phyloP scores from a whole-genome alignment of 345 rosid genomes.

The Acer yangbiense region DNA sequence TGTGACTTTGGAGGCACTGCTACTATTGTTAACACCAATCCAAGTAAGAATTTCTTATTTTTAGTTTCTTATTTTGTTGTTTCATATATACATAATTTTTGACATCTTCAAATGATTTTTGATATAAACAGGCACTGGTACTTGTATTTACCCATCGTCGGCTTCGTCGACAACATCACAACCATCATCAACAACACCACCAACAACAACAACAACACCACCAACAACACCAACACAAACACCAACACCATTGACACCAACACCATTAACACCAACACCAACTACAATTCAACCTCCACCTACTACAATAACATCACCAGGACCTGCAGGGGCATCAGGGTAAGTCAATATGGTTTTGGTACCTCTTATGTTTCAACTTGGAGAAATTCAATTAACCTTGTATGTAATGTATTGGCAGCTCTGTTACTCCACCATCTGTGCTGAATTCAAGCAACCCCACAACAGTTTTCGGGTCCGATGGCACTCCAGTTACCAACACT shows the following conservation, averaged over 20 bases:
- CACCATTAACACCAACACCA: conserved; percentile 17
- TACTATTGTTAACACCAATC: conserved; percentile 54
- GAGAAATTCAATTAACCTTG: neutral
- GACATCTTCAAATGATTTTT: too few relatives aligned
- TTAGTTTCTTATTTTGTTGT: neutral
- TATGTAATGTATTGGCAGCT: conserved; percentile 28
- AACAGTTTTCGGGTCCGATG: conserved; percentile 36
- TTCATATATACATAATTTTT: too few relatives aligned
- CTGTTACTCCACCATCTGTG: conserved; percentile 51
- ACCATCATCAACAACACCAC: conserved; percentile 27
- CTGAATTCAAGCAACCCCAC: conserved; percentile 51
- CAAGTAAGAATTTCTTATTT: conserved; percentile 58
- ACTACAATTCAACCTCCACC: conserved; percentile 32
- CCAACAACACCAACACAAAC: conserved; percentile 12
- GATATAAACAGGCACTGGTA: conserved; percentile 60
- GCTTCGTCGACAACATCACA: conserved; percentile 49
- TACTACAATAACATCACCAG: conserved; percentile 47
- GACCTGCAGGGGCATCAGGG: conserved; percentile 42
- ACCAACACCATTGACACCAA: conserved; percentile 13
- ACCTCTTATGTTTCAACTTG: neutral
- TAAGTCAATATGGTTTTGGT: conserved; percentile 13
- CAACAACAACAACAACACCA: conserved; percentile 36
- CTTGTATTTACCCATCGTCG: conserved; percentile 68
- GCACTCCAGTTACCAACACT: conserved; percentile 38
- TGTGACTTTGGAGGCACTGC: conserved; percentile 93